A percentile compares a stretch with the other conserved stretches of the same genome.
phyloP scores from a whole-genome alignment of 352 stramenopile genomes.

The Phytopythium boreale region DNA sequence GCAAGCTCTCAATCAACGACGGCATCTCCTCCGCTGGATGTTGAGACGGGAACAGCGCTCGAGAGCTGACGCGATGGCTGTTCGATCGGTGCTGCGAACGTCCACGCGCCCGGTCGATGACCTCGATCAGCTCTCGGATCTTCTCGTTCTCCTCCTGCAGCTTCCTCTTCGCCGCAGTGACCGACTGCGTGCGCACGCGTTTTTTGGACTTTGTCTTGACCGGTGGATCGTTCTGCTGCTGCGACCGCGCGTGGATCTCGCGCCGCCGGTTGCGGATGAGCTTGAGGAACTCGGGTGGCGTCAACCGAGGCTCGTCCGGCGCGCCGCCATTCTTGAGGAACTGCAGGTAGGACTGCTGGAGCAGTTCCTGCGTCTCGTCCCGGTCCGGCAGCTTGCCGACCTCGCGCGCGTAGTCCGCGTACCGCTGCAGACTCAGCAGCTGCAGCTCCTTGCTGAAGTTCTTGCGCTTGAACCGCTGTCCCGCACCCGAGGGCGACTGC shows the following conservation, averaged over 20 bases:
- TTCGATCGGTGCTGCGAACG: background rate
- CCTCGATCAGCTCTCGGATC: slow-evolving; percentile 56
- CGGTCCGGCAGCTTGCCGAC: slow-evolving; percentile 40
- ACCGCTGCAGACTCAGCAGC: slow-evolving; percentile 53
- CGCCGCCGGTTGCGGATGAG: slow-evolving; percentile 64
- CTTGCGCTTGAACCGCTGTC: slow-evolving; percentile 49
- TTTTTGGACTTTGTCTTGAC: background rate
- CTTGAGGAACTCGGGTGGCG: slow-evolving; percentile 59
- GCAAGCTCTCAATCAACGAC: slow-evolving; percentile 3
- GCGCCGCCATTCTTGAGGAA: slow-evolving; percentile 52
- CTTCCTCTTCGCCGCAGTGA: slow-evolving; percentile 34
- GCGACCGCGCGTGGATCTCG: slow-evolving; percentile 45
- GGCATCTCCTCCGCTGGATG: too few species aligned
- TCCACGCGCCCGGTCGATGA: slow-evolving; percentile 45
- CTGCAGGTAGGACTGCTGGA: slow-evolving; percentile 50
- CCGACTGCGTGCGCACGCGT: too few species aligned
- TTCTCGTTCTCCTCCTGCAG: slow-evolving; percentile 46
- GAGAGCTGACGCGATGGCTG: background rate
- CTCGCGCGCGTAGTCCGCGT: slow-evolving; percentile 37
- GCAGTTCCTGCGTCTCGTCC: slow-evolving; percentile 40
- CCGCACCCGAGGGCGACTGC: background rate
- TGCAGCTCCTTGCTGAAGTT: slow-evolving; percentile 74
- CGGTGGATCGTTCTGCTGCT: slow-evolving; percentile 6
- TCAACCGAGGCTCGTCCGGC: slow-evolving; percentile 42
- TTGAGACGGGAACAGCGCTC: too few species aligned